Evolutionary conservation across 495 filamentous ascomycete species (phyloP).

Genomic region (Penicillium ucsense): DNA sequence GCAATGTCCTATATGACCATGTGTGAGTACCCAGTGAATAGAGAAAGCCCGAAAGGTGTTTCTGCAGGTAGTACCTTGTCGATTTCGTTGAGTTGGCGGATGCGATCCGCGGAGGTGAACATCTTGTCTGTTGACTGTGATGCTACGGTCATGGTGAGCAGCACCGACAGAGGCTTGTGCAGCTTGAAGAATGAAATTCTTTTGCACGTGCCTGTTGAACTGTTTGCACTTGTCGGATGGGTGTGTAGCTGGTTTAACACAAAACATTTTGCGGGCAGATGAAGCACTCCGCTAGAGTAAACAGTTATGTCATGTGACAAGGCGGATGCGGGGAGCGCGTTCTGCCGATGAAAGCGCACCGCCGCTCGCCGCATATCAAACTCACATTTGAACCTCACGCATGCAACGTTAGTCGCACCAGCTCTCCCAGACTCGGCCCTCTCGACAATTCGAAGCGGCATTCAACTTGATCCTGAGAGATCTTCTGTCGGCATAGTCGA

Average conservation of each 20-base stretch:
- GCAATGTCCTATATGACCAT: slow-evolving; percentile 39
- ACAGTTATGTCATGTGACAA: slow-evolving; percentile 12
- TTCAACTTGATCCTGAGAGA: not conserved
- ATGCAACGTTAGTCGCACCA: too few relatives aligned
- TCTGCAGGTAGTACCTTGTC: slow-evolving; percentile 44
- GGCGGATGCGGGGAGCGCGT: slow-evolving; percentile 9
- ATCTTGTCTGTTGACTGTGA: slow-evolving; percentile 7
- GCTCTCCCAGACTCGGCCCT: too few relatives aligned
- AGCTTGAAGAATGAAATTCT: not conserved
- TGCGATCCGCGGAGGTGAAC: slow-evolving; percentile 59
- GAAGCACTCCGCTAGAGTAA: not conserved
- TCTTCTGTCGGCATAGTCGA: not conserved
- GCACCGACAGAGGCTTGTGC: not conserved
- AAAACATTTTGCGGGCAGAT: not conserved
- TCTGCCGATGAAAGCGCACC: not conserved
- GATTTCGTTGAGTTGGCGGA: slow-evolving; percentile 66
- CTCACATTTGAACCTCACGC: not conserved
- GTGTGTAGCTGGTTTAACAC: too few relatives aligned
- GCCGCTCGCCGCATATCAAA: slow-evolving; percentile 10
- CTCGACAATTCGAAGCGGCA: not conserved
- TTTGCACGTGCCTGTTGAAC: too few relatives aligned
- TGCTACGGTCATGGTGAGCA: slow-evolving; percentile 7
- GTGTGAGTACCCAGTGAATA: too few relatives aligned
- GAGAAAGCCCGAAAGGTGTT: not conserved
- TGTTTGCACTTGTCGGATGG: not conserved